phyloP scores from a whole-genome alignment of 495 filamentous ascomycete species.

The Aspergillus saccharolyticus region DNA sequence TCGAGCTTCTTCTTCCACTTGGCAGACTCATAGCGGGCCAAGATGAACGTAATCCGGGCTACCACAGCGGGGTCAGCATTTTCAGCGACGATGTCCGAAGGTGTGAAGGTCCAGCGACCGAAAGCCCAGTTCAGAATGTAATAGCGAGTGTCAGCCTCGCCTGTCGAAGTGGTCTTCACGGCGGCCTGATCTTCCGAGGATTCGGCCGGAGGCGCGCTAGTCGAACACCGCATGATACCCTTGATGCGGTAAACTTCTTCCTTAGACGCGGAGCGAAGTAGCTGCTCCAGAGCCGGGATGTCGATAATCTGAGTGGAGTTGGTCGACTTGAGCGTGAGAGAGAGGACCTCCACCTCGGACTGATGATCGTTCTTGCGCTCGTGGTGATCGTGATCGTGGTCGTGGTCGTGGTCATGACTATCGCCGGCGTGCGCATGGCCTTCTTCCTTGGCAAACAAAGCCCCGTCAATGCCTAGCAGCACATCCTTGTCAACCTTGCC shows the following conservation, averaged over 20 bases:
- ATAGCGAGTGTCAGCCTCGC: constrained; percentile 15
- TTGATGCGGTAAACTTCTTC: constrained; percentile 97
- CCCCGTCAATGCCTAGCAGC: constrained; percentile 82
- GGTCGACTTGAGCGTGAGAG: constrained; percentile 55
- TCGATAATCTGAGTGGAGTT: constrained; percentile 52
- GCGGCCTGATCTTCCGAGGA: constrained; percentile 45
- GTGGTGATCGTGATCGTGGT: constrained; percentile 31
- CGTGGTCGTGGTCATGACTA: constrained; percentile 23
- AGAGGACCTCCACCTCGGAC: constrained; percentile 85
- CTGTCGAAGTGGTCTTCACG: background rate
- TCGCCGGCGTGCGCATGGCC: constrained; percentile 20
- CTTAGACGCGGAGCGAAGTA: constrained; percentile 69
- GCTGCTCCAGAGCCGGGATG: constrained; percentile 54
- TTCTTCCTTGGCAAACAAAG: constrained; percentile 56
- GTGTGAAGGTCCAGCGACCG: constrained; percentile 86
- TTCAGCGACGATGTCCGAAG: constrained; percentile 41
- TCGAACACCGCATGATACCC: constrained; percentile 61
- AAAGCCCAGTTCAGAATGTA: constrained; percentile 99
- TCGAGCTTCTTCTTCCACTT: constrained; percentile 89
- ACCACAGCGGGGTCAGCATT: constrained; percentile 41
- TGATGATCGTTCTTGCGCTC: constrained; percentile 48
- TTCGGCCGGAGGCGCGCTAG: constrained; percentile 49
- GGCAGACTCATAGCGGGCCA: constrained; percentile 75
- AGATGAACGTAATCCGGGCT: constrained; percentile 76
- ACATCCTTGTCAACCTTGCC: constrained; percentile 72